A percentile compares a stretch with the other conserved stretches of the same genome.
phyloP scores from a whole-genome alignment of 2,329 filamentous ascomycete genomes.

The Alternaria sp. region DNA sequence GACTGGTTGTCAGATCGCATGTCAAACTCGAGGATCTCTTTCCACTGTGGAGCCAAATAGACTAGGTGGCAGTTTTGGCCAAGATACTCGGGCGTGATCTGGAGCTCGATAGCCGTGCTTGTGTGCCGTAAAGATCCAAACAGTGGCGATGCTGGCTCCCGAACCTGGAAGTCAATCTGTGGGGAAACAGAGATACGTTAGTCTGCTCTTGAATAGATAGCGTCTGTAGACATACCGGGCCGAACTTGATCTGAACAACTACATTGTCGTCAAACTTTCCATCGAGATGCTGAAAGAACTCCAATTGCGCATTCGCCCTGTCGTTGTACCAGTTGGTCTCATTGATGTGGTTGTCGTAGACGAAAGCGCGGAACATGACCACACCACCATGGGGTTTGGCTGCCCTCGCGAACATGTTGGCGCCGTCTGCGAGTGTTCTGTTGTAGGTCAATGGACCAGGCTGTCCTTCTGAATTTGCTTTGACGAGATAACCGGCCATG shows the following conservation, averaged over 20 bases:
- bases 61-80: constrained; percentile 74
- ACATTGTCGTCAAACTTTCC: constrained; percentile 73
- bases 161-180: constrained; percentile 72
- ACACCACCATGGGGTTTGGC: constrained; percentile 93
- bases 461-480: constrained; percentile 75
- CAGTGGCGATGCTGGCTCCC: constrained; percentile 70
- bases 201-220: background rate
- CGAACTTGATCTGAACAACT: constrained; percentile 75
- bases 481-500: constrained; percentile 72
- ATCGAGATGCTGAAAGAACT: constrained; percentile 70
- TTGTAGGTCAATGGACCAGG: constrained; percentile 73
- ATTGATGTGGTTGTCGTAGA: constrained; percentile 67
- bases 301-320: constrained; percentile 71
- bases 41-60: constrained; percentile 73
- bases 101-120: constrained; percentile 66
- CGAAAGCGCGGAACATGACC: constrained; percentile 75
- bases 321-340: constrained; percentile 69
- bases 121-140: constrained; percentile 61
- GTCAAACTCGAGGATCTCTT: constrained; percentile 71
- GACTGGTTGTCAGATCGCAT: constrained; percentile 64
- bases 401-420: constrained; percentile 77
- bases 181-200: background rate
- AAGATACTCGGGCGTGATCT: constrained; percentile 73
- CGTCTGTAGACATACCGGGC: constrained; percentile 50
- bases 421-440: constrained; percentile 70